These are phyloP conservation scores for Leccinum sublutescens DNA, from an alignment of 768 basidiomycete genomes.

Conservation along the genomic window DNA sequence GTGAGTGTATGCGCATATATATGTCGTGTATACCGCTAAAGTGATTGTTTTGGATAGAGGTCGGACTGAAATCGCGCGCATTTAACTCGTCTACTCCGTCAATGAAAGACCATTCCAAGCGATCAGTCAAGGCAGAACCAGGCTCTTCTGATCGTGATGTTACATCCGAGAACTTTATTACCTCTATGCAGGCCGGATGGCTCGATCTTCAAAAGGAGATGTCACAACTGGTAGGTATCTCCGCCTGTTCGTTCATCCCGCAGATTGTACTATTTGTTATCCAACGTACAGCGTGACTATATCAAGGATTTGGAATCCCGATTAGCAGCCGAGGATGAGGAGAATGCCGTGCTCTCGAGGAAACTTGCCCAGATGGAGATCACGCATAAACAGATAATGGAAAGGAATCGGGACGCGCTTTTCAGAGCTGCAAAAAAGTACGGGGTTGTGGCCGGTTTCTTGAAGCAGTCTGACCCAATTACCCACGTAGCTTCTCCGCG, in stretches of 20 bases:
- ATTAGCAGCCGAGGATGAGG: conserved; percentile 17
- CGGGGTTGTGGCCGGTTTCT: neutral
- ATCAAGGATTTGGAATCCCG: conserved; percentile 20
- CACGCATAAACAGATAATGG: conserved; percentile 10
- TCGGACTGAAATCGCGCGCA: neutral
- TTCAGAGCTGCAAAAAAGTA: conserved; percentile 21
- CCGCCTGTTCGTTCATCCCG: neutral
- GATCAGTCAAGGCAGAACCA: conserved; percentile 6
- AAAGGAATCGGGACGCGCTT: conserved; percentile 20
- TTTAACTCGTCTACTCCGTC: conserved; percentile 1
- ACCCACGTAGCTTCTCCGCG: conserved; percentile 23
- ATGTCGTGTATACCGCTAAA: neutral
- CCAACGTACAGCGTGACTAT: conserved; percentile 16
- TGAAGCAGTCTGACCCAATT: neutral
- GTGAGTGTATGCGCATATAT: conserved; percentile 24
- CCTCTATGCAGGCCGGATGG: neutral
- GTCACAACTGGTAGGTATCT: conserved; percentile 10
- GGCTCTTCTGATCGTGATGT: neutral
- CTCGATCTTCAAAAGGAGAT: conserved; percentile 12
- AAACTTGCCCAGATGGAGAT: conserved; percentile 14
- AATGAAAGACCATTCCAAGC: conserved; percentile 9
- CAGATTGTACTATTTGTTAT: neutral
- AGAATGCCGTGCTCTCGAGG: conserved; percentile 10
- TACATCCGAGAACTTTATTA: conserved; percentile 3
- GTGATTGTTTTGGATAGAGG: conserved; percentile 11